Base-by-base conservation (phyloP, 2,329 filamentous ascomycete genomes). In the Aspergillus tanneri region DNA sequence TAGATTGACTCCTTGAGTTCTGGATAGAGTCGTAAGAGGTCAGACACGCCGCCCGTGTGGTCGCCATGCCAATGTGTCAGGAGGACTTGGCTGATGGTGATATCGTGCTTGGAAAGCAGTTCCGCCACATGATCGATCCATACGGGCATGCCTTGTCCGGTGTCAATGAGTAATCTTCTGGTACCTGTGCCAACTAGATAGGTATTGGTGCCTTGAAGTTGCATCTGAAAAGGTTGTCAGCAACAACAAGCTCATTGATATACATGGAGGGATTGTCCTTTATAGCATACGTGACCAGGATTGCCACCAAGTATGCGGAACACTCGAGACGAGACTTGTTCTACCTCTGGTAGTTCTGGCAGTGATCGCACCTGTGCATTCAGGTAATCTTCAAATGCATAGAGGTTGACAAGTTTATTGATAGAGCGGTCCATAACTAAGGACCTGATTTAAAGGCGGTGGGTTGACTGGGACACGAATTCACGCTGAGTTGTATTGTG, bases 61-160 rank as follows among this genome's bases (percentile, higher is more conserved):
- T 75, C 72, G 3, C 71, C 68, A 49, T 75, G 72, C 71, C 71
- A 75, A 48, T 75, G 72, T 0, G 72, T 72, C 4, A 75, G 53
- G 1, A 75, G 55, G 3, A 76, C 66, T 45, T 76, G 70, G 0
- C n/a, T n/a, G n/a, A n/a, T n/a, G n/a, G n/a, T n/a, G n/a, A n/a
- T n/a, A n/a, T n/a, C n/a, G n/a, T n/a, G n/a, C n/a, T n/a, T n/a
- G 34, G 30, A 2, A 61, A 46, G 1, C 46, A 23, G 1, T n/a
- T n/a, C 78, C 63, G 0, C 61, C 68, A 9, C 21, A 9, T 2
- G 32, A 35, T 11, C 79, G 58, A 5, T n/a, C n/a, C n/a, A n/a
- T n/a, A n/a, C n/a, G n/a, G n/a, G n/a, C n/a, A n/a, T 72, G 38
- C 0, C 65, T 60, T 0, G 63, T 62, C 65, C 66, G 72, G 69